Conservation (phyloP, 768 basidiomycete species). For the Peribolospora kevripleyi region DNA sequence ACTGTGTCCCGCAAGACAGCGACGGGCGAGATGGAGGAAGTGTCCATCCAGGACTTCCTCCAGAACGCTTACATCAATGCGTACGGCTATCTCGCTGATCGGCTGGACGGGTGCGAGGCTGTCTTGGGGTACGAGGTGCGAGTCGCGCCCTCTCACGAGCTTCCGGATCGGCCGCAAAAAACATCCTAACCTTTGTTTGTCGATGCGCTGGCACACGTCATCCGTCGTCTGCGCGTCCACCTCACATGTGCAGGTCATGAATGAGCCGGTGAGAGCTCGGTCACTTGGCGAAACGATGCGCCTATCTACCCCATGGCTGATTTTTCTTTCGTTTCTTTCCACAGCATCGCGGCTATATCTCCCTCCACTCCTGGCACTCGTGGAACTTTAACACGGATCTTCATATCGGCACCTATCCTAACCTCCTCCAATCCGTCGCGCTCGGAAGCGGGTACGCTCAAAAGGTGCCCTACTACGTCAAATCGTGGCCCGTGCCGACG, state of each 20-base stretch:
- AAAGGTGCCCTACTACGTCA: constrained; percentile 47
- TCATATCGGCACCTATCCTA: constrained; percentile 35
- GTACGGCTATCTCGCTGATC: constrained; percentile 40
- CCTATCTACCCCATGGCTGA: no score
- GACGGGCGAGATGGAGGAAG: constrained; percentile 22
- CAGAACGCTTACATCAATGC: constrained; percentile 59
- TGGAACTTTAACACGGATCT: constrained; percentile 93
- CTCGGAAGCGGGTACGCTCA: constrained; percentile 77
- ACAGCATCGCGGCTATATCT: constrained; percentile 62
- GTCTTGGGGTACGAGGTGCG: constrained; percentile 74
- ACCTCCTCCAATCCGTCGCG: constrained; percentile 41
- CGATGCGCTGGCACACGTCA: not conserved
- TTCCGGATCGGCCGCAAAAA: not conserved
- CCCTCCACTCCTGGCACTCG: constrained; percentile 48
- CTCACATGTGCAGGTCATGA: constrained; percentile 8
- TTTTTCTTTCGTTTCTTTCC: no score
- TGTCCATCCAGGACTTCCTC: constrained; percentile 54
- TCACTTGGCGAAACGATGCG: no score
- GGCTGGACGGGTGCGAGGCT: constrained; percentile 46
- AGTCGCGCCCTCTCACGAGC: not conserved
- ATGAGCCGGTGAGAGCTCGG: constrained; percentile 9
- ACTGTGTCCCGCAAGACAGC: constrained; percentile 18
- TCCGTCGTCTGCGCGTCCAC: not conserved
- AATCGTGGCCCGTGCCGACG: constrained; percentile 76
- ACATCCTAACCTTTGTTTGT: not conserved